phyloP scores from a whole-genome alignment of 495 filamentous ascomycete species.

The Trichoderma parareesei region DNA sequence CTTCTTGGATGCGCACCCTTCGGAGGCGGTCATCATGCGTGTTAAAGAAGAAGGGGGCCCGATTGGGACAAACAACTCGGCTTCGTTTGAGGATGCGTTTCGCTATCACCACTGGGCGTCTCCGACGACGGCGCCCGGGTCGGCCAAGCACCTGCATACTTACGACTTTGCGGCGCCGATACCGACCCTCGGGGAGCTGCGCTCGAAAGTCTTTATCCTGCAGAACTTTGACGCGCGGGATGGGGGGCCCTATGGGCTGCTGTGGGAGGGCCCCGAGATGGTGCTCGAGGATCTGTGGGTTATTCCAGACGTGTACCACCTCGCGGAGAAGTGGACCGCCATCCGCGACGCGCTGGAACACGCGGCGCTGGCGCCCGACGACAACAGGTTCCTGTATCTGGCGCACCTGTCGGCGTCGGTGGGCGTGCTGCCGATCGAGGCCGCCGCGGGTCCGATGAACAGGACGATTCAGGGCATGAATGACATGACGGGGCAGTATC shows the following conservation, averaged over 20 bases:
- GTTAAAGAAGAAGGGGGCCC: slow-evolving; percentile 20
- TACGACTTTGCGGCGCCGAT: slow-evolving; percentile 15
- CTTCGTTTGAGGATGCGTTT: slow-evolving; percentile 20
- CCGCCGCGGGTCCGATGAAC: slow-evolving; percentile 19
- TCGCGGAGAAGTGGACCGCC: slow-evolving; percentile 18
- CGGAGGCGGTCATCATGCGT: slow-evolving; percentile 23
- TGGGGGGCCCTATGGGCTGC: slow-evolving; percentile 16
- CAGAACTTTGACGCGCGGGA: slow-evolving; percentile 21
- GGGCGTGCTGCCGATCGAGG: slow-evolving; percentile 21
- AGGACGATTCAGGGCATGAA: slow-evolving; percentile 19
- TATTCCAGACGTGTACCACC: slow-evolving; percentile 13
- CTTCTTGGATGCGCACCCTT: slow-evolving; percentile 35
- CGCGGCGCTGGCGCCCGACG: slow-evolving; percentile 15
- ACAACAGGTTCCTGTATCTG: slow-evolving; percentile 16
- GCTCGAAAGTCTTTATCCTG: slow-evolving; percentile 23
- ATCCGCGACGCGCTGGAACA: slow-evolving; percentile 14
- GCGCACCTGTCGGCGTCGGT: slow-evolving; percentile 19
- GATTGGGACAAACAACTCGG: slow-evolving; percentile 15
- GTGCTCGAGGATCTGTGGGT: slow-evolving; percentile 19
- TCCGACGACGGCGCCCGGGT: slow-evolving; percentile 17
- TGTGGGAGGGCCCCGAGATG: slow-evolving; percentile 16
- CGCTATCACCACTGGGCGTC: slow-evolving; percentile 19
- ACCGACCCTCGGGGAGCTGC: slow-evolving; percentile 21
- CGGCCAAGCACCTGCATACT: slow-evolving; percentile 16
- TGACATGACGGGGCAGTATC: slow-evolving; percentile 17